These are phyloP conservation scores for Populus nigra DNA, from an alignment of 345 rosid genomes.

Conservation along the genomic window DNA sequence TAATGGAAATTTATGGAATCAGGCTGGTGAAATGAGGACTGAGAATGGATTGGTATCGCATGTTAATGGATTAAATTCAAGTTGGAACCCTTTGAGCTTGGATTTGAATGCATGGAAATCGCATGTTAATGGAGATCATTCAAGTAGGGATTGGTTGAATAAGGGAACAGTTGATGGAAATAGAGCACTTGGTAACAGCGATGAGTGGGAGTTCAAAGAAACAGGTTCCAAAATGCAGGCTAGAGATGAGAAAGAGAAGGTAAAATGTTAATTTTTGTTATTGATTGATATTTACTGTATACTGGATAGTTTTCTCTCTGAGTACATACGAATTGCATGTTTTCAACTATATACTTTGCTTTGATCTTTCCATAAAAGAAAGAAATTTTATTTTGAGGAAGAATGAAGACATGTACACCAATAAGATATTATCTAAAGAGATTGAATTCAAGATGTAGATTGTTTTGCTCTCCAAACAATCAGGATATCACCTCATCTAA, in stretches of 20 bases:
- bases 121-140: conserved; percentile 8
- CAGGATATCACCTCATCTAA: background rate
- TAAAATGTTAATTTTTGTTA: background rate
- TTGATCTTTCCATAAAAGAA: background rate
- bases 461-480: background rate
- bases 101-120: conserved; percentile 29
- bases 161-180: conserved; percentile 5
- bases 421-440: background rate
- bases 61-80: conserved; percentile 19
- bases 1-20: conserved; percentile 7
- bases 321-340: background rate
- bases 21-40: conserved; percentile 27
- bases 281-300: conserved; percentile 4
- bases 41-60: conserved; percentile 18
- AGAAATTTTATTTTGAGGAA: background rate
- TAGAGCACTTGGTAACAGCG: conserved; percentile 31
- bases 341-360: background rate
- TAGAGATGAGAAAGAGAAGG: conserved; percentile 11
- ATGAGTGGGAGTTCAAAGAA: conserved; percentile 49
- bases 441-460: background rate
- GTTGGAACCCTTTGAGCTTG: conserved; percentile 37
- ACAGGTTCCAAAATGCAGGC: conserved; percentile 24
- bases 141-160: conserved; percentile 23
- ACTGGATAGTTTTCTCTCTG: background rate
- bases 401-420: background rate